phyloP scores from a whole-genome alignment of 345 rosid genomes.

The Lumnitzera littorea region DNA sequence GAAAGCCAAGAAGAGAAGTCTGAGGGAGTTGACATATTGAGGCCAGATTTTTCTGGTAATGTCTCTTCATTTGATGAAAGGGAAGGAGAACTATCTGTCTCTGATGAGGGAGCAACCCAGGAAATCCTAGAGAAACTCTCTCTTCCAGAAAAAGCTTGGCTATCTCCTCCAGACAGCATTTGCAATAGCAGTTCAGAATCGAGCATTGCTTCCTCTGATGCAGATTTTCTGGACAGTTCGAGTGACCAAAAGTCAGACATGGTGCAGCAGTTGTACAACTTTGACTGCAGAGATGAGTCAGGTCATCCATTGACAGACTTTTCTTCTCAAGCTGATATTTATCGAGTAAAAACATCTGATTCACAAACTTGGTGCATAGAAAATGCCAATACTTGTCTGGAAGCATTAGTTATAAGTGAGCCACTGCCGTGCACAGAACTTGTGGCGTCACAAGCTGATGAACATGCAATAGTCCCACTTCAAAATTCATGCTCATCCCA shows the following conservation, averaged over 20 bases:
- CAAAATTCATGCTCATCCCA: constrained; percentile 21
- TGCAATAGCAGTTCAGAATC: constrained; percentile 50
- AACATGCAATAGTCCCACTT: constrained; percentile 17
- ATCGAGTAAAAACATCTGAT: constrained; percentile 6
- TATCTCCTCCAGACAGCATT: constrained; percentile 79
- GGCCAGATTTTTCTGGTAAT: constrained; percentile 38
- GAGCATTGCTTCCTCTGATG: constrained; percentile 29
- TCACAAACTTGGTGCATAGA: constrained; percentile 9
- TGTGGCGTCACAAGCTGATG: constrained; percentile 19
- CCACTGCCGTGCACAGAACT: constrained; percentile 6
- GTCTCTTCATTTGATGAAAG: constrained; percentile 33
- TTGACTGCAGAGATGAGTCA: constrained; percentile 13
- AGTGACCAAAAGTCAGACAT: constrained; percentile 26
- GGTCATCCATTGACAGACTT: constrained; percentile 7
- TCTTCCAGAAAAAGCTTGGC: constrained; percentile 58
- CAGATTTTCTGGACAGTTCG: constrained; percentile 28
- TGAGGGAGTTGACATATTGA: constrained; percentile 38
- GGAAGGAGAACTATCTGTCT: constrained; percentile 33
- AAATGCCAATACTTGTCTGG: constrained; percentile 17
- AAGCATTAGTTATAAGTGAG: constrained; percentile 17
- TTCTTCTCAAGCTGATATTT: constrained; percentile 31
- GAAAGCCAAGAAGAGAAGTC: constrained; percentile 64
- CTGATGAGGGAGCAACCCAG: constrained; percentile 32
- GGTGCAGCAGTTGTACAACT: constrained; percentile 19
- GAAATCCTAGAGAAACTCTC: constrained; percentile 32